Conservation (phyloP, 805 yeast genomes). For the Candida chilensis region DNA sequence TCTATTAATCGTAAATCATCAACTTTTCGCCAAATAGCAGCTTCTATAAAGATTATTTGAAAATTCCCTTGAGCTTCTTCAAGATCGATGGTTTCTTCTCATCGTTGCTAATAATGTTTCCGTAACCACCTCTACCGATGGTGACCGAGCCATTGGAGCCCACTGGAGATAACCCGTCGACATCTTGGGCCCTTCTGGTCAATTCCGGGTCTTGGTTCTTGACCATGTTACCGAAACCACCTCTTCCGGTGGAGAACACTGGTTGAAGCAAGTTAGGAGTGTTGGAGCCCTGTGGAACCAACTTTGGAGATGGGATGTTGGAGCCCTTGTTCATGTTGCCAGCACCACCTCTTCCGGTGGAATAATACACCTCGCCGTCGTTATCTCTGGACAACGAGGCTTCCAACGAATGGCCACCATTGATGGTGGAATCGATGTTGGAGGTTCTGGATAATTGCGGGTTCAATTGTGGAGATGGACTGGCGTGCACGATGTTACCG, state of each 20-base stretch:
- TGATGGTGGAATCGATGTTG: neutral
- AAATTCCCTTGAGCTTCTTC: no score
- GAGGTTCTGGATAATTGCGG: slow-evolving; percentile 1
- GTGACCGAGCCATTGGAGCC: slow-evolving; percentile 35
- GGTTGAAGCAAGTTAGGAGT: slow-evolving; percentile 51
- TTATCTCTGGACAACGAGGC: no score
- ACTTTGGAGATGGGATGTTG: slow-evolving; percentile 40
- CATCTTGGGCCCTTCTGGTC: slow-evolving; percentile 61
- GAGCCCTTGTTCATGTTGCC: slow-evolving; percentile 49
- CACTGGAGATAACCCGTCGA: slow-evolving; percentile 39
- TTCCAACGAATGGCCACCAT: no score
- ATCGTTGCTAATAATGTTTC: slow-evolving; percentile 53
- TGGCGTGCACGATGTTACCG: neutral
- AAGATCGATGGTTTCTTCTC: no score
- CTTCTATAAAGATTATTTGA: no score
- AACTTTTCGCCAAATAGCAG: no score
- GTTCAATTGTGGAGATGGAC: neutral
- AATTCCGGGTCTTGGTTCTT: slow-evolving; percentile 48
- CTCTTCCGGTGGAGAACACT: slow-evolving; percentile 64
- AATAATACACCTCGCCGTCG: slow-evolving; percentile 29
- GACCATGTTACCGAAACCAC: slow-evolving; percentile 73
- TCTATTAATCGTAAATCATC: no score
- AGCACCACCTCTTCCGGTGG: slow-evolving; percentile 80
- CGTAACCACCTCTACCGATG: slow-evolving; percentile 61
- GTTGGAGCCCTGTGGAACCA: slow-evolving; percentile 49